Evolutionary conservation across 495 filamentous ascomycete genomes (phyloP), one percentile per base, ranked within the genome.

Genomic region (Penicillium diatomitis): DNA sequence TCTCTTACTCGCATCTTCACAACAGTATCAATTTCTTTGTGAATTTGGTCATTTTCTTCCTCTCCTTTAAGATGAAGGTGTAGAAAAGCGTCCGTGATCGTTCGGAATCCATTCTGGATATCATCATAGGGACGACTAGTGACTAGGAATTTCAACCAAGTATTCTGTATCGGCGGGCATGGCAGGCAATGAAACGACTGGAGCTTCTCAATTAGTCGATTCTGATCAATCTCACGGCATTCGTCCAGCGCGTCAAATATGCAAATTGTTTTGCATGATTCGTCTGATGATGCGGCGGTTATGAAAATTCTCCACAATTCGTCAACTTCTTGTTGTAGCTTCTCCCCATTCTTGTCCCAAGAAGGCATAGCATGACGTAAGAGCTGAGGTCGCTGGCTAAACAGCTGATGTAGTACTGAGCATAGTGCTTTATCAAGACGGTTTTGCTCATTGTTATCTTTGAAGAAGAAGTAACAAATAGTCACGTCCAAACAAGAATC

Each of bases 391-490:
- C 55, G 51, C 32, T 53, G 53, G 32, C 30, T 50, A 32, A 74
- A 68, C 0, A 75, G 49, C 51, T 74, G 68, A 58, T 75, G 66
- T 0, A 75, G 53, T 20, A 75, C 42, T 10, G 64, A 61, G 48
- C 61, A 70, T 5, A 75, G 53, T 38, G 65, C 67, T 27, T 43
- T 50, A 27, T 44, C 48, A 31, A 63, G 58, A 44, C 38, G 48
- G 28, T 67, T 65, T 44, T 71, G 67, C 11, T 64, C 52, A 8
- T 67, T 53, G 11, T 64, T 57, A n/a, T 73, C 70, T 41, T 71
- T 70, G 53, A 72, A 75, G 43, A 75, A 77, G 43, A 76, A 74
- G 52, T 71, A 73, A 47, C 65, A 73, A 8, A 70, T 41, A 12
- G 52, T 55, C 20, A 52, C 50, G 30, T 44, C 39, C 5, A 46